Evolutionary conservation across 108 stramenopile species (phyloP).

Genomic region (Cyclotella choctawhatcheeana): DNA sequence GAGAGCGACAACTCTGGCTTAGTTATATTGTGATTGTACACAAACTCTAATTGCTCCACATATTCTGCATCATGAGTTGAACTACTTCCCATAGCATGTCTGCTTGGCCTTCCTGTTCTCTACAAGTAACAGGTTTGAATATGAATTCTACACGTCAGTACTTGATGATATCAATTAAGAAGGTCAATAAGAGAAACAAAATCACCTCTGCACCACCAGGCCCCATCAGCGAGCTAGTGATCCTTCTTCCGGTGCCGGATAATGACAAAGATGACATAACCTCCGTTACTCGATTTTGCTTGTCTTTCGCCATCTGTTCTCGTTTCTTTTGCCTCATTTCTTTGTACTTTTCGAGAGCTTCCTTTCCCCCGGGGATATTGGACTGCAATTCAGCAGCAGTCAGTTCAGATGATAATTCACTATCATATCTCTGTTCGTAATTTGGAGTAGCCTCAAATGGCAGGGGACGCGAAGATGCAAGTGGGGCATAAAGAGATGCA

Average conservation of each 20-base stretch:
- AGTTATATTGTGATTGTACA: slow-evolving; percentile 72
- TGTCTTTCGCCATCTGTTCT: slow-evolving; percentile 85
- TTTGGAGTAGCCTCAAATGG: slow-evolving; percentile 65
- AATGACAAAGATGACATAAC: slow-evolving; percentile 73
- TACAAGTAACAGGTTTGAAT: neutral
- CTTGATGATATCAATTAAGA: no score
- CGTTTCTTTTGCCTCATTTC: slow-evolving; percentile 77
- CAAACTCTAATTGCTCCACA: slow-evolving; percentile 85
- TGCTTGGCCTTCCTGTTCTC: slow-evolving; percentile 78
- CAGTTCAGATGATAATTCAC: slow-evolving; percentile 47
- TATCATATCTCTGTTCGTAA: slow-evolving; percentile 71
- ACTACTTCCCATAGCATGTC: slow-evolving; percentile 58
- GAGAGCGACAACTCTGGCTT: slow-evolving; percentile 67
- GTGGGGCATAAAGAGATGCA: slow-evolving; percentile 59
- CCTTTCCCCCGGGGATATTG: slow-evolving; percentile 59
- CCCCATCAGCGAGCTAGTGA: slow-evolving; percentile 88
- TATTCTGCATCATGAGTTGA: slow-evolving; percentile 78
- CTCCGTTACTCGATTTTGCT: slow-evolving; percentile 84
- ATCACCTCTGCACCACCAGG: slow-evolving; percentile 82
- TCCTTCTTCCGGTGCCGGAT: slow-evolving; percentile 79
- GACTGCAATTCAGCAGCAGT: slow-evolving; percentile 65
- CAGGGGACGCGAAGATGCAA: slow-evolving; percentile 68
- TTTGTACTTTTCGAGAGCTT: slow-evolving; percentile 70
- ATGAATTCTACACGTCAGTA: no score
- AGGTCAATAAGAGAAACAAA: neutral